Evolutionary conservation across 805 yeast genomes (phyloP), one percentile per base, ranked within the genome.

Genomic region (Hagleromyces aurorensis): DNA sequence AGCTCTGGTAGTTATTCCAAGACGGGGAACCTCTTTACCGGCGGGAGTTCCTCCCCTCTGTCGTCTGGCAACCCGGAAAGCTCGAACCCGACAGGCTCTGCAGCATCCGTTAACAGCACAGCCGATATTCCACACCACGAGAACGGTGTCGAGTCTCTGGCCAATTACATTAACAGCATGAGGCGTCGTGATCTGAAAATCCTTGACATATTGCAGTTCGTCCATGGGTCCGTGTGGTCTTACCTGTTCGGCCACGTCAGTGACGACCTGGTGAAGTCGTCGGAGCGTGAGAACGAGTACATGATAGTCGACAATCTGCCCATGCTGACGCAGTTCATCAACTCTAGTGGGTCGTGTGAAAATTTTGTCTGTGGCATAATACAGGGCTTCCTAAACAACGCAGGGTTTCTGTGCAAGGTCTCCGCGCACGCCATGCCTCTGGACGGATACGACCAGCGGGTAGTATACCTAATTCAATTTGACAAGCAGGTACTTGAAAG

Each of bases 311-410:
- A 85, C 50, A 73, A 77, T 44, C 55, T 64, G 13, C 95, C 95
- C 2, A 43, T 76, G 27, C 59, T 84, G 17, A 66, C 83, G 13
- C 72, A 70, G 44, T 85, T 68, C 48, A 72, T 84, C 7, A 70
- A 79, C 19, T 72, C 78, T 3, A 87, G 80, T 37, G 71, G 75
- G 48, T 75, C 81, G n/a, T 81, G 94, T 52, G 78, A 82, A 11
- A 84, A 89, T 4, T 82, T 80, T 48, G 70, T 78, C 2, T 93
- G 94, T 7, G 96, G 96, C 1, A 68, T 85, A n/a, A 67, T 85
- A 16, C 89, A 83, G 50, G 94, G 94, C 1, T 77, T 84, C 2
- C 62, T 85, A 37, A 82, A 78, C 41, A 65, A 76, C 5, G 66
- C 82, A 3, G 75, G 74, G 32, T 83, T 82, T 46, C 72, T 70